Evolutionary conservation across 768 basidiomycete species (phyloP).

Genomic region (Trichaptum fuscoviolaceum): DNA sequence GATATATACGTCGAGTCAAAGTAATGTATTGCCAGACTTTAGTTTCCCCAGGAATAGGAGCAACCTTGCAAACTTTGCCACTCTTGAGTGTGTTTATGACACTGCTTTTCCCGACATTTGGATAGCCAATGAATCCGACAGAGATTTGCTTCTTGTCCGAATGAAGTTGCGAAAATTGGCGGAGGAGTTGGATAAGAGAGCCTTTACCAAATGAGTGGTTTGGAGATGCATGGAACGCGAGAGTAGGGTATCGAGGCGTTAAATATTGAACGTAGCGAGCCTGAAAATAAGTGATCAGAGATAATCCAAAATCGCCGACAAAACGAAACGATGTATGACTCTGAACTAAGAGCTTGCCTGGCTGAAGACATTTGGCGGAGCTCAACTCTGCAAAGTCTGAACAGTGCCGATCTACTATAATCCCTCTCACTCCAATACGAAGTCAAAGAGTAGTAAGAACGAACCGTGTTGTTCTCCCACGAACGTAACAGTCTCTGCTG

Average conservation of each 20-base stretch:
- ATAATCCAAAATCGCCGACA: background rate
- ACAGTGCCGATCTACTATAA: slow-evolving; percentile 22
- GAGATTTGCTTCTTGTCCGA: slow-evolving; percentile 99
- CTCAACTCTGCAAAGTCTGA: slow-evolving; percentile 33
- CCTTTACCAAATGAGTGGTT: slow-evolving; percentile 99
- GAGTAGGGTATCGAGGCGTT: slow-evolving; percentile 90
- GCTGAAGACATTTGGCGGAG: slow-evolving; percentile 10
- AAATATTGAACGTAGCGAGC: slow-evolving; percentile 95
- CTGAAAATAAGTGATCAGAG: slow-evolving; percentile 31
- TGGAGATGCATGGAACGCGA: slow-evolving; percentile 98
- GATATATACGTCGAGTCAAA: slow-evolving; percentile 90
- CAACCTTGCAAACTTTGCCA: slow-evolving; percentile 94
- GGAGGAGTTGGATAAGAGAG: slow-evolving; percentile 91
- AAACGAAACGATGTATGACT: slow-evolving; percentile 30
- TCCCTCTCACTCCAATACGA: slow-evolving; percentile 30
- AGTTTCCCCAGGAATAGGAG: slow-evolving; percentile 96
- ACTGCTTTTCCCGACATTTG: slow-evolving; percentile 95
- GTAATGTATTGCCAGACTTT: slow-evolving; percentile 99
- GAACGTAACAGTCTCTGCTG: slow-evolving; percentile 39
- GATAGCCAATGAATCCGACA: slow-evolving; percentile 96
- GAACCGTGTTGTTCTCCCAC: slow-evolving; percentile 38
- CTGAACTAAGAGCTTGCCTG: slow-evolving; percentile 35
- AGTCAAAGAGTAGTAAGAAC: slow-evolving; percentile 14
- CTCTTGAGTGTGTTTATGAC: slow-evolving; percentile 99
- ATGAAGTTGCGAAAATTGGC: slow-evolving; percentile 95